Conservation (phyloP, 306 rosid species). For the Prosopis cineraria region DNA sequence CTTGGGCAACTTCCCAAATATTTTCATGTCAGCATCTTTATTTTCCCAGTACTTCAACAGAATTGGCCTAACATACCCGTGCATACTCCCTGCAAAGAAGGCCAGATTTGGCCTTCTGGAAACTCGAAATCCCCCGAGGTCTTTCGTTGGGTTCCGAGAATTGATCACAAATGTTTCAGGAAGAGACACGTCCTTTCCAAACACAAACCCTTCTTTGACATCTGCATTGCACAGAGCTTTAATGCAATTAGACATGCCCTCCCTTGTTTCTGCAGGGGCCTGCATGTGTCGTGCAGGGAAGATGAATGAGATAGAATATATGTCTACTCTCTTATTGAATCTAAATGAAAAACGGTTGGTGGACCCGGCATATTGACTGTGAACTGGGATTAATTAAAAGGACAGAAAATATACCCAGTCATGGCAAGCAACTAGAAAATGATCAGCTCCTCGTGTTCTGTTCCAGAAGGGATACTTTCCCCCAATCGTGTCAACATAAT, state of each 20-base stretch:
- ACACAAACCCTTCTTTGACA: slow-evolving; percentile 71
- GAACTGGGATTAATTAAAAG: slow-evolving; percentile 23
- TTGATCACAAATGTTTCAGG: slow-evolving; percentile 69
- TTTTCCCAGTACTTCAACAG: slow-evolving; percentile 82
- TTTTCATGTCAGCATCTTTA: slow-evolving; percentile 92
- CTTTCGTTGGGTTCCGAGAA: slow-evolving; percentile 52
- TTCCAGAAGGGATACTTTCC: slow-evolving; percentile 77
- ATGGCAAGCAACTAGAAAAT: slow-evolving; percentile 96
- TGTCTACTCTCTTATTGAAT: background rate
- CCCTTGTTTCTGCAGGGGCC: slow-evolving; percentile 81
- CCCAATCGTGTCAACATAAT: slow-evolving; percentile 60
- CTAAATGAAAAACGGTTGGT: background rate
- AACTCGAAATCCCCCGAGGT: slow-evolving; percentile 64
- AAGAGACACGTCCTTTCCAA: slow-evolving; percentile 88
- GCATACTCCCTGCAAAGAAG: slow-evolving; percentile 86
- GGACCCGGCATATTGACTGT: background rate
- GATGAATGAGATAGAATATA: background rate
- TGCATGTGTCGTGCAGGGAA: slow-evolving; percentile 38
- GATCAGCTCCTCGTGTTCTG: slow-evolving; percentile 93
- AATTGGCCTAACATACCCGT: slow-evolving; percentile 78
- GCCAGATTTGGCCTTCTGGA: slow-evolving; percentile 68
- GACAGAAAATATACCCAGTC: slow-evolving; percentile 74
- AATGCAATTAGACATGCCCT: slow-evolving; percentile 61
- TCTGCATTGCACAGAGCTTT: slow-evolving; percentile 92
- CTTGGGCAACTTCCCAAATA: slow-evolving; percentile 59